phyloP scores from a whole-genome alignment of 768 basidiomycete genomes.

The Phallus indusiatus region DNA sequence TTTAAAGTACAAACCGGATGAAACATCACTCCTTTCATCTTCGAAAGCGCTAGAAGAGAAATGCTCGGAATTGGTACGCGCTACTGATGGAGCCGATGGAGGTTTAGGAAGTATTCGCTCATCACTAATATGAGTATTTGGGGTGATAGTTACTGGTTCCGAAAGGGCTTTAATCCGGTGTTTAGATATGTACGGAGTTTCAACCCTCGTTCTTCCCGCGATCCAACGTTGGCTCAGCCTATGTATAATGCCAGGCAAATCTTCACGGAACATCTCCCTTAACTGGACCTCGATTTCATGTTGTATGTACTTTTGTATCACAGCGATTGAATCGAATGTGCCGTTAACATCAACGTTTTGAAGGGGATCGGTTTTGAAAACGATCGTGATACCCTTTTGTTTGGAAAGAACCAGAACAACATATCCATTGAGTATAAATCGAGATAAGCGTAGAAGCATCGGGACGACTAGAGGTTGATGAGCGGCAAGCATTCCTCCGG shows the following conservation, averaged over 20 bases:
- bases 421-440: slow-evolving; percentile 88
- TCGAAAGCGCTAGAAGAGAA: not conserved
- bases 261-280: slow-evolving; percentile 96
- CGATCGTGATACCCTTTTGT: slow-evolving; percentile 96
- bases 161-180: slow-evolving; percentile 22
- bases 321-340: slow-evolving; percentile 96
- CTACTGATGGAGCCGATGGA: slow-evolving; percentile 35
- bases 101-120: slow-evolving; percentile 15
- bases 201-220: slow-evolving; percentile 59
- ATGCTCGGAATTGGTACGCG: slow-evolving; percentile 22
- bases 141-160: slow-evolving; percentile 24
- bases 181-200: slow-evolving; percentile 75
- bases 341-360: slow-evolving; percentile 97
- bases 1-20: slow-evolving; percentile 10
- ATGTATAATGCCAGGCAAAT: slow-evolving; percentile 94
- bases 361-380: slow-evolving; percentile 98
- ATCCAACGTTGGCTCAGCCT: slow-evolving; percentile 94
- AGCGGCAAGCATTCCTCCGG: slow-evolving; percentile 85
- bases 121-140: slow-evolving; percentile 12
- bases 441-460: slow-evolving; percentile 95
- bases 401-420: slow-evolving; percentile 96
- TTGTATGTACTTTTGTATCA: slow-evolving; percentile 97
- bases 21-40: not conserved
- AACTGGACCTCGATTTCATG: slow-evolving; percentile 95
- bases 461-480: slow-evolving; percentile 94